Evolutionary conservation across 768 basidiomycete species (phyloP).

Genomic region (Mycena chlorophos): DNA sequence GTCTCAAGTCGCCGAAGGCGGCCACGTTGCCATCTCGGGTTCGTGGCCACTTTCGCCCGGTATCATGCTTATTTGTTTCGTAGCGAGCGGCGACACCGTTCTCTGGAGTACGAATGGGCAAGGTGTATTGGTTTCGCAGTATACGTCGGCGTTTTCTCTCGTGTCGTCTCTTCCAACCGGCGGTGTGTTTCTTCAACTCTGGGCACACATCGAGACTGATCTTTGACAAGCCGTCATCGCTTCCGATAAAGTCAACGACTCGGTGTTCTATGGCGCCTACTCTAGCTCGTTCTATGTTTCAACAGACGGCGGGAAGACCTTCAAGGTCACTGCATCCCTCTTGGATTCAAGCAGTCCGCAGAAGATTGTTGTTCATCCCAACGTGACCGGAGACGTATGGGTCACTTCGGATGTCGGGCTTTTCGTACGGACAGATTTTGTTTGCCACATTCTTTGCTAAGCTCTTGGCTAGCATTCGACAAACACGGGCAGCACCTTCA

Average conservation of each 20-base stretch:
- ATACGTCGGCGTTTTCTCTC: slow-evolving; percentile 46
- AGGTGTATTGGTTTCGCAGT: slow-evolving; percentile 55
- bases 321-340: slow-evolving; percentile 43
- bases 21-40: slow-evolving; percentile 21
- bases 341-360: slow-evolving; percentile 49
- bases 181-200: slow-evolving; percentile 18
- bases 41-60: not conserved
- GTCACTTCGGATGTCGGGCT: slow-evolving; percentile 58
- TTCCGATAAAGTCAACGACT: slow-evolving; percentile 59
- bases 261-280: slow-evolving; percentile 60
- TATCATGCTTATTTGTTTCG: slow-evolving; percentile 33
- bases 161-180: slow-evolving; percentile 53
- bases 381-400: slow-evolving; percentile 61
- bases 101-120: slow-evolving; percentile 54
- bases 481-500: slow-evolving; percentile 50
- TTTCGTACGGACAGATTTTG: slow-evolving; percentile 30
- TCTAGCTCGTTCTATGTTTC: slow-evolving; percentile 61
- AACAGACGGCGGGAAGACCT: slow-evolving; percentile 55
- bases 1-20: slow-evolving; percentile 45
- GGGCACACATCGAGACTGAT: not conserved
- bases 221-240: slow-evolving; percentile 46
- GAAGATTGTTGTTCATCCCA: slow-evolving; percentile 56
- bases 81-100: slow-evolving; percentile 56
- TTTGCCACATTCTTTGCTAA: not conserved
- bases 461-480: slow-evolving; percentile 41